Percentiles rank a stretch among this genome's conserved stretches.
These are phyloP conservation scores for Sporodiniella umbellata DNA, from an alignment of 371 early-diverging fungal species.

Conservation along the genomic window DNA sequence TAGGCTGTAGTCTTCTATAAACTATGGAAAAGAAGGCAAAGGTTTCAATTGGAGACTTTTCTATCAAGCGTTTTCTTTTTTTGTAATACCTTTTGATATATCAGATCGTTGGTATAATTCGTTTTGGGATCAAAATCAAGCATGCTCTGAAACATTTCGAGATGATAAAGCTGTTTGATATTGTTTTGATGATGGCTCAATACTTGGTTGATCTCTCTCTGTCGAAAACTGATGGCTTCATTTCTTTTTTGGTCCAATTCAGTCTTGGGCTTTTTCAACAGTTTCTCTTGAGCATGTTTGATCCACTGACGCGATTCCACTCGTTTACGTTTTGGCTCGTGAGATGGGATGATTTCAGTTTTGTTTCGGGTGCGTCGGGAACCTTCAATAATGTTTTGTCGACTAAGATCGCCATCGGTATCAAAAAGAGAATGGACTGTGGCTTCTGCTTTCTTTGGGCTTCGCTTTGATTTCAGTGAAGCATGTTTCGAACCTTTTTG, in stretches of 20 bases:
- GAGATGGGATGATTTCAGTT: neutral
- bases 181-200: constrained; percentile 46
- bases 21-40: constrained; percentile 28
- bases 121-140: constrained; percentile 52
- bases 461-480: neutral
- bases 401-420: constrained; percentile 42
- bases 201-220: constrained; percentile 37
- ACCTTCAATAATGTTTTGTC: constrained; percentile 37
- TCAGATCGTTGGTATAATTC: constrained; percentile 45
- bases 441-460: constrained; percentile 3
- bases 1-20: constrained; percentile 43
- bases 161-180: constrained; percentile 57
- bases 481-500: neutral
- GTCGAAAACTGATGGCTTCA: constrained; percentile 28
- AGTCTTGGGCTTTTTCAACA: constrained; percentile 18
- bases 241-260: constrained; percentile 35
- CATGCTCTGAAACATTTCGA: constrained; percentile 53
- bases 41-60: neutral
- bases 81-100: constrained; percentile 45
- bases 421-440: constrained; percentile 35
- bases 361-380: constrained; percentile 9
- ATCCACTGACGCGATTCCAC: constrained; percentile 1
- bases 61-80: neutral
- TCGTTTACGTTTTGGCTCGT: neutral
- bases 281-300: constrained; percentile 19